Evolutionary conservation across 495 filamentous ascomycete genomes (phyloP).

Genomic region (Viridothelium virens): DNA sequence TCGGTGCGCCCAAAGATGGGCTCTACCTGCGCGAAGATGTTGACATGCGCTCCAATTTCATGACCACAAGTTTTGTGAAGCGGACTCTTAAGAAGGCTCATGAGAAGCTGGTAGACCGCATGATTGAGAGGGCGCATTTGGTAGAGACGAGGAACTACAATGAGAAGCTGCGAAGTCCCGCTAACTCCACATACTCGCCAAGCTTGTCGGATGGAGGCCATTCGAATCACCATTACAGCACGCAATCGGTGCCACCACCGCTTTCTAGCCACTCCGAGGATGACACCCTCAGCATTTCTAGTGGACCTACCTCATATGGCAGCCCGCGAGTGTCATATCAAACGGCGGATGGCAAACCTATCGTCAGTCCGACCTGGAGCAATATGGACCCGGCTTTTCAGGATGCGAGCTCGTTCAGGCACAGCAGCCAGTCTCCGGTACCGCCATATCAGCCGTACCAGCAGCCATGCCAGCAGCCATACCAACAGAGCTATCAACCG

Average conservation of each 20-base stretch:
- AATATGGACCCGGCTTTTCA: neutral
- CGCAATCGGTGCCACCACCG: neutral
- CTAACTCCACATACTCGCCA: neutral
- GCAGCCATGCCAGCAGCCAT: neutral
- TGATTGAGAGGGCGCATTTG: conserved; percentile 50
- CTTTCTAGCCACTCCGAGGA: neutral
- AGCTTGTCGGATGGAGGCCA: neutral
- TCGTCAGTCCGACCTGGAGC: neutral
- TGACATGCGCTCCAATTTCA: conserved; percentile 65
- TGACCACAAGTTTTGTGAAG: conserved; percentile 66
- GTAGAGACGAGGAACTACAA: conserved; percentile 4
- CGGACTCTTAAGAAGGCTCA: conserved; percentile 66
- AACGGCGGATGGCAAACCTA: neutral
- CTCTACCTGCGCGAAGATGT: conserved; percentile 72
- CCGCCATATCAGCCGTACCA: neutral
- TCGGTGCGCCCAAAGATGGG: conserved; percentile 53
- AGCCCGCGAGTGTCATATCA: neutral
- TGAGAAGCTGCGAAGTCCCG: neutral
- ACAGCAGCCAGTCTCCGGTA: neutral
- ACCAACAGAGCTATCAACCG: neutral
- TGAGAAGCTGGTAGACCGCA: conserved; percentile 53
- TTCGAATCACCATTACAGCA: neutral
- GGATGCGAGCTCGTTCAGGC: neutral
- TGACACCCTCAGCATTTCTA: neutral
- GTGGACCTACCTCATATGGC: neutral